Base-by-base conservation (phyloP, 2,329 filamentous ascomycete species). In the Epichloe amarillans region DNA sequence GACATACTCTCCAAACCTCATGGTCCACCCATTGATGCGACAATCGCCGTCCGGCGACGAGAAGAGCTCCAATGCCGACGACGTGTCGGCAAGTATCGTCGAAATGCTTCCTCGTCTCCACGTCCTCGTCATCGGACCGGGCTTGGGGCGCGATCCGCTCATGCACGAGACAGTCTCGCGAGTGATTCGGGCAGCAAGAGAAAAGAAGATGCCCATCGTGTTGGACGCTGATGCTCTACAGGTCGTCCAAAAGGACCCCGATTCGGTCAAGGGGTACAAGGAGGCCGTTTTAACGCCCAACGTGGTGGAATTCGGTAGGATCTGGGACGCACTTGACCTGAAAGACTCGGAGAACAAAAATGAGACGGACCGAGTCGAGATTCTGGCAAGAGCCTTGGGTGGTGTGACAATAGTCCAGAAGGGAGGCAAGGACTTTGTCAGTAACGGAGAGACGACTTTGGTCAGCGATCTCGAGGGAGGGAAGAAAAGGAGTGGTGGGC, bases 11-110 rank as follows among this genome's bases (percentile, higher is more conserved):
- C 93, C 93, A 3, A 96, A 97, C 66, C 76, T 98, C 30, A 98
- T 98, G 91, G 93, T 98, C 11, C 93, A 97, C 67, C 93, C 93
- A 1, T 79, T 96, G 58, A 91, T 98, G 81, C 86, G 88, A 33
- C 88, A 93, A 67, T 79, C 81, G 44, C 62, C 68, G 11, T 52
- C 64, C 3, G 47, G 37, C 35, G 68, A 73, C 49, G 57, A 55
- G 53, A 1, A 78, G 84, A 51, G 72, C 72, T 12, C 50, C 15
- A 74, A 80, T 57, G 75, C 84, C 2, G 73, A 72, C 12, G 64
- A 72, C 50, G 75, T 95, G 46, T 80, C 86, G 8, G 68, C 76
- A 23, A 71, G 77, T 49, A 84, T 97, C 56, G 77, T 90, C 54
- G 79, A 77, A 53, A 86, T 97, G 80, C 79, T 98, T 3, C 76